A percentile compares a stretch with the other conserved stretches of the same genome.
Evolutionary conservation across 495 filamentous ascomycete genomes (phyloP).

Genomic region (Neurospora sp.): DNA sequence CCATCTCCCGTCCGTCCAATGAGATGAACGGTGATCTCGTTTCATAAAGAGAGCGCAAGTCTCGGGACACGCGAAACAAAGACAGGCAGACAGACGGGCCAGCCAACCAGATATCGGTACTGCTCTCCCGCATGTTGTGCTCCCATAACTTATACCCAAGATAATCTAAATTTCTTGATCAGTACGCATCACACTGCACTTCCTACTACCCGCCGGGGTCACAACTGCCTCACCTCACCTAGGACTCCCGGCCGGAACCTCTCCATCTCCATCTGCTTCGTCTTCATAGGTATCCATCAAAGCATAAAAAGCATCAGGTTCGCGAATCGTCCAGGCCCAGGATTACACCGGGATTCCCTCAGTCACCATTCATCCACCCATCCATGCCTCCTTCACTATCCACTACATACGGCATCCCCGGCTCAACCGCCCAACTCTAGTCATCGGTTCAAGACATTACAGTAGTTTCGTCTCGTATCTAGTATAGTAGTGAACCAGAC

Average conservation of each 20-base stretch:
- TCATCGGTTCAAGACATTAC: background rate
- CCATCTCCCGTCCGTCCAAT: background rate
- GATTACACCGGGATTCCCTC: background rate
- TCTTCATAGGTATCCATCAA: background rate
- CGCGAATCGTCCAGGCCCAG: background rate
- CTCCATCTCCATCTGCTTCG: background rate
- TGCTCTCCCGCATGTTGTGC: background rate
- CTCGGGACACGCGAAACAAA: background rate
- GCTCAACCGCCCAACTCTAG: background rate
- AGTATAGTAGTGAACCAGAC: background rate
- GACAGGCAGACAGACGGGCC: background rate
- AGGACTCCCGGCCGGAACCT: background rate
- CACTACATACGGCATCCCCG: background rate
- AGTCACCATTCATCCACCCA: background rate
- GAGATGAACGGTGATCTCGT: background rate
- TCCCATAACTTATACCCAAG: background rate
- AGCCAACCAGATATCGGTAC: background rate
- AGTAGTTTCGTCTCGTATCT: background rate
- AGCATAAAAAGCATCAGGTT: background rate
- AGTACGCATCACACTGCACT: background rate
- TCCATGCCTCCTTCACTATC: background rate
- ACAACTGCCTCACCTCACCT: background rate
- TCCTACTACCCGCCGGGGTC: background rate
- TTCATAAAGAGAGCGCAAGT: background rate
- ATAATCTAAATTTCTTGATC: background rate